Conservation (phyloP, 495 filamentous ascomycete genomes). For the Opeltia flavorubescens region DNA sequence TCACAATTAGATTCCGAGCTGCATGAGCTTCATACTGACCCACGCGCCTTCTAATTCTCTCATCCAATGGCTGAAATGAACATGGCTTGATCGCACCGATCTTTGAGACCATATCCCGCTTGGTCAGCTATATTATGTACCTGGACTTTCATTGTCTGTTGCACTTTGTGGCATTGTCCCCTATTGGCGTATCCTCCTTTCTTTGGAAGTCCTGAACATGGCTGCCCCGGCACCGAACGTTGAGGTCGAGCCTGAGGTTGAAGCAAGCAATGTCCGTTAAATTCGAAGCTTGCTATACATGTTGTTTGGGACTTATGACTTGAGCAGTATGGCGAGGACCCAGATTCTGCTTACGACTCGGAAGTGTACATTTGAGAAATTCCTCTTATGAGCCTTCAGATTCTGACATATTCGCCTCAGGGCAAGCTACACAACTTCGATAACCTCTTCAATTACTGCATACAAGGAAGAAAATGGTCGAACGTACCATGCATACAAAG, state of each 20-base stretch:
- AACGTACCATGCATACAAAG: slow-evolving; percentile 30
- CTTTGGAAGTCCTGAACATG: no score
- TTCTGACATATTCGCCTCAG: slow-evolving; percentile 3
- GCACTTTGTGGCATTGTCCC: no score
- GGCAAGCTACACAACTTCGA: slow-evolving; percentile 21
- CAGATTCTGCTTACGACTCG: slow-evolving; percentile 10
- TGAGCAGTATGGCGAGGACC: slow-evolving; percentile 10
- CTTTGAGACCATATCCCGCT: no score
- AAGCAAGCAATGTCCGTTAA: slow-evolving; percentile 2
- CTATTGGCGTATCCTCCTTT: neutral
- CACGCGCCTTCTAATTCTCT: no score
- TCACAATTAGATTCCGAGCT: no score
- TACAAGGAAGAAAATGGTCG: slow-evolving; percentile 36
- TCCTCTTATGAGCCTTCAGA: neutral
- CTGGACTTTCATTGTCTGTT: no score
- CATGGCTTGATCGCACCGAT: no score
- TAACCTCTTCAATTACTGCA: slow-evolving; percentile 37
- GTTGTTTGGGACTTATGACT: neutral
- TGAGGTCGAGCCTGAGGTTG: slow-evolving; percentile 7
- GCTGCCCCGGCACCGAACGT: neutral
- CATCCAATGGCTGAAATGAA: no score
- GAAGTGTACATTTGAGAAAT: slow-evolving; percentile 10
- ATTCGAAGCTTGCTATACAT: neutral
- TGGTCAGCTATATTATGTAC: no score
- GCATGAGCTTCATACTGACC: no score